Conservation (phyloP, 495 filamentous ascomycete genomes). For the Jackrogersella minutella region DNA sequence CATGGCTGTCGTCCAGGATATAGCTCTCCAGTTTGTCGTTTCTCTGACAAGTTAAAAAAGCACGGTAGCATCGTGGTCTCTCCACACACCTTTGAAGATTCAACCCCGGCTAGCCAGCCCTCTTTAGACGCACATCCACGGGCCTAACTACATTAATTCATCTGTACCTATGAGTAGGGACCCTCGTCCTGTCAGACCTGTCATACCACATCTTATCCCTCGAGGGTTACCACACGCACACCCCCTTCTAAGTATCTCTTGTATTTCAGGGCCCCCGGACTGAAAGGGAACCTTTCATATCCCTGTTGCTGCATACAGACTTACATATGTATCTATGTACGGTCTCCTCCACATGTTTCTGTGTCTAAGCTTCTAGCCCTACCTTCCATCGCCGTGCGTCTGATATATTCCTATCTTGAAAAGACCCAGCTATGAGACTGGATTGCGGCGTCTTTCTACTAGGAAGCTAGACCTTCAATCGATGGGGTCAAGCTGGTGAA, state of each 20-base stretch:
- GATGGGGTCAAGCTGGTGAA: slow-evolving; percentile 37
- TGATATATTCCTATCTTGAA: slow-evolving; percentile 45
- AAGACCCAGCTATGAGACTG: slow-evolving; percentile 43
- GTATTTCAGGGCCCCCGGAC: slow-evolving; percentile 41
- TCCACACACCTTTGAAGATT: slow-evolving; percentile 44
- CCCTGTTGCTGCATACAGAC: slow-evolving; percentile 49
- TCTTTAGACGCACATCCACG: slow-evolving; percentile 41
- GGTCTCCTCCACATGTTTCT: slow-evolving; percentile 49
- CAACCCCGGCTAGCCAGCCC: slow-evolving; percentile 41
- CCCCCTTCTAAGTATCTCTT: slow-evolving; percentile 39
- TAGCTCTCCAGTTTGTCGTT: slow-evolving; percentile 44
- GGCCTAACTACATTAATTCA: slow-evolving; percentile 42
- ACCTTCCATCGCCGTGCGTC: slow-evolving; percentile 45
- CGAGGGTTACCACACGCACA: slow-evolving; percentile 44
- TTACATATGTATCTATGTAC: slow-evolving; percentile 50
- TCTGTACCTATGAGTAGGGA: slow-evolving; percentile 40
- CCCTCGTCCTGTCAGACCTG: slow-evolving; percentile 46
- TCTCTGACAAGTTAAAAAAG: slow-evolving; percentile 44
- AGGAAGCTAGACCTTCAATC: slow-evolving; percentile 35
- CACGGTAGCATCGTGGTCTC: slow-evolving; percentile 42
- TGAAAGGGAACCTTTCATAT: slow-evolving; percentile 41
- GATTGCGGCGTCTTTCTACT: slow-evolving; percentile 42
- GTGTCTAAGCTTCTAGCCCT: slow-evolving; percentile 44
- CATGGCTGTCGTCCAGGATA: slow-evolving; percentile 39
- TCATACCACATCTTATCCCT: slow-evolving; percentile 50